These are phyloP conservation scores for Sarcomyxa edulis DNA, from an alignment of 768 basidiomycete species.

Conservation along the genomic window DNA sequence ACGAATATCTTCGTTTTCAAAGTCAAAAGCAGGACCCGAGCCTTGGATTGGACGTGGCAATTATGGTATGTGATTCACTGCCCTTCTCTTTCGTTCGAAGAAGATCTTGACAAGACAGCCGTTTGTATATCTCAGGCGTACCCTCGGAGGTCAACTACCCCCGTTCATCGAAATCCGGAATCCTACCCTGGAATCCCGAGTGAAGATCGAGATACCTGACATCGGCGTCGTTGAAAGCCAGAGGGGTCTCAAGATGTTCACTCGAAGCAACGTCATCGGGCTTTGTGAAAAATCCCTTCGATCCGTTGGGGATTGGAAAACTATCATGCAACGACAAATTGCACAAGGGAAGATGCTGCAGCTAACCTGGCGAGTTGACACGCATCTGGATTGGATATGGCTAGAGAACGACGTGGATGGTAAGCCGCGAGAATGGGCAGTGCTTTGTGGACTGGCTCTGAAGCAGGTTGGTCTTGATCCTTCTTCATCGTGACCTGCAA, in stretches of 20 bases:
- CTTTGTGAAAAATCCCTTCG: constrained; percentile 55
- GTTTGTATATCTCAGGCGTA: constrained; percentile 45
- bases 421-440: constrained; percentile 58
- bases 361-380: constrained; percentile 73
- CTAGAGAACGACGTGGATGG: constrained; percentile 63
- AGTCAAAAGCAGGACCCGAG: constrained; percentile 66
- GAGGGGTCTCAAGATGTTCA: constrained; percentile 47
- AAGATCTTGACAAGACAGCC: constrained; percentile 1
- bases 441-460: constrained; percentile 72
- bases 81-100: constrained; percentile 1
- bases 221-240: constrained; percentile 29
- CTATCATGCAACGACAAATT: constrained; percentile 49
- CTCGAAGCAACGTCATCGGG: constrained; percentile 54
- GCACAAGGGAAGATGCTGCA: constrained; percentile 54
- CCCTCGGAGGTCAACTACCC: constrained; percentile 71
- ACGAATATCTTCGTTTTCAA: constrained; percentile 89
- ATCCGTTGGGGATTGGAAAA: constrained; percentile 55
- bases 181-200: constrained; percentile 59
- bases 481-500: background rate
- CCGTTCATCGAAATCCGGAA: constrained; percentile 62
- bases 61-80: constrained; percentile 50
- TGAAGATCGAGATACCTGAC: constrained; percentile 66
- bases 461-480: constrained; percentile 47
- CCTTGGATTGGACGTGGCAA: constrained; percentile 87
- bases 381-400: constrained; percentile 85